Base-by-base conservation (phyloP, 73 alveolate species). In the Paramecium sexaurelia region DNA sequence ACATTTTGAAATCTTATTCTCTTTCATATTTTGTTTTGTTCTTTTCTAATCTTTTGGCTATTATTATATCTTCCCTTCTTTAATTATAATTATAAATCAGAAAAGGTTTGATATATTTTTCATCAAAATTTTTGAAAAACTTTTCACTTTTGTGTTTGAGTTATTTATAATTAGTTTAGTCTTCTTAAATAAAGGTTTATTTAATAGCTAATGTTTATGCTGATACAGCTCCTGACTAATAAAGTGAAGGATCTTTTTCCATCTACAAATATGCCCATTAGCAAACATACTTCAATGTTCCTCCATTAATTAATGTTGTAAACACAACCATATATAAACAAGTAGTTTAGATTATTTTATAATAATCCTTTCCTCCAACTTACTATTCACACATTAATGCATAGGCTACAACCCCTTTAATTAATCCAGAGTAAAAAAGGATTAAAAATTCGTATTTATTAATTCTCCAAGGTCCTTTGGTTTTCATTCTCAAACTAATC, bases 391-490 rank as follows among this genome's bases (percentile, higher is more conserved):
- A 92, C 0, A 96, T 85, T 20, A 96, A 92, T 0, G 99, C 99
- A 95, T 91, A 94, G 9, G 99, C 98, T 40, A 96, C 96, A 17
- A 97, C 98, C 10, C 99, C 99, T 94, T 98, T 95, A 71, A 96
- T 96, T 10, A 94, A 67, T 10, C 99, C 99, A 17, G 97, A 94
- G 85, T 87, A 96, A 96, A 96, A 95, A 27, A 96, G 91, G 15
- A 96, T 92, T 6, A 75, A 75, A 29, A 88, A 68, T 19, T 88
- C 94, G 71, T 88, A 88, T 33, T 71, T 88, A 69, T 88, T 88
- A 15, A 88, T 47, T 88, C 94, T 88, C 94, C 94, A 88, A 3
- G 66, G 69, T 22, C 73, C 36, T 88, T 88, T 88, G 0, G 91
- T 82, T 29, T 88, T 88, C 56, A 88, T 10, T 7, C 94, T 40